Conservation (phyloP, 192 early-diverging fungal species). For the Backusella australiensis region DNA sequence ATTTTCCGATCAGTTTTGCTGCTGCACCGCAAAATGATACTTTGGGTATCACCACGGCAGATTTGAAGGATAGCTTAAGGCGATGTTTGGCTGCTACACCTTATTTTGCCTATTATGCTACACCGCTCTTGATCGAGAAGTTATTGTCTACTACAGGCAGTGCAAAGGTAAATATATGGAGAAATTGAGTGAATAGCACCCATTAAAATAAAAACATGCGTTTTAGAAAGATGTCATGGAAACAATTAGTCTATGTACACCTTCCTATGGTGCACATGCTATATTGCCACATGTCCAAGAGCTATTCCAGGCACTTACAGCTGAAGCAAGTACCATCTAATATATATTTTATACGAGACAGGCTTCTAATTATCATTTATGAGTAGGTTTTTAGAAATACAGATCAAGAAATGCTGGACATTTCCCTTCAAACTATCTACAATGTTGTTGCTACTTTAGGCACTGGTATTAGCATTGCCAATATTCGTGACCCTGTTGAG, state of each 20-base stretch:
- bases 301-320: conserved; percentile 70
- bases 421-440: conserved; percentile 63
- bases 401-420: conserved; percentile 59
- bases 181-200: neutral
- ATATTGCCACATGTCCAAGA: conserved; percentile 69
- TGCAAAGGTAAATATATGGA: conserved; percentile 71
- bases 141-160: conserved; percentile 72
- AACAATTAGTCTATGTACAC: conserved; percentile 73
- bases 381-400: conserved; percentile 65
- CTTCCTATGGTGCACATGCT: conserved; percentile 69
- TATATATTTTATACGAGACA: neutral
- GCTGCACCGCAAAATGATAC: conserved; percentile 84
- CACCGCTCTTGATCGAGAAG: conserved; percentile 91
- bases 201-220: neutral
- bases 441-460: conserved; percentile 71
- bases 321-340: conserved; percentile 38
- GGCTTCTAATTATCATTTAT: neutral
- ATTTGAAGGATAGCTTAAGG: conserved; percentile 81
- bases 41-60: conserved; percentile 87
- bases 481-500: conserved; percentile 45
- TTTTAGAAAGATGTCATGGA: conserved; percentile 85
- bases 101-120: conserved; percentile 75
- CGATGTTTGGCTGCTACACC: conserved; percentile 82
- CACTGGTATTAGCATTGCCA: conserved; percentile 45
- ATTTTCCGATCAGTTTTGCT: conserved; percentile 99